Percentiles rank a stretch among this genome's conserved stretches.
phyloP scores from a whole-genome alignment of 805 yeast species.

The Candida oleophila region DNA sequence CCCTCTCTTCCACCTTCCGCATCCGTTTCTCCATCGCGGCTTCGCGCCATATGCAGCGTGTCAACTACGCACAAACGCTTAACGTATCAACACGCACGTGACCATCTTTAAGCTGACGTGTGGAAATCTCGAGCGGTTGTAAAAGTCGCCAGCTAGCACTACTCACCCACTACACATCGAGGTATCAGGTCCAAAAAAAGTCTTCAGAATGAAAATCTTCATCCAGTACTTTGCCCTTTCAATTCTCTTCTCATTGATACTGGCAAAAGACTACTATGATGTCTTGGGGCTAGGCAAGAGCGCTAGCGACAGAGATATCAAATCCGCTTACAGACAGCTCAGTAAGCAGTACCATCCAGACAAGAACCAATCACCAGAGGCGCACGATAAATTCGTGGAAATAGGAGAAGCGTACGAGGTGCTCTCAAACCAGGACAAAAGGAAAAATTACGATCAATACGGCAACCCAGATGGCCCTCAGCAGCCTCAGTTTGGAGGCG shows the following conservation, averaged over 20 bases:
- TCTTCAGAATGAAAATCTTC: background rate
- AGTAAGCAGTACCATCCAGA: conserved; percentile 93
- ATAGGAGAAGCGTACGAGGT: conserved; percentile 93
- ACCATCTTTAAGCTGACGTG: background rate
- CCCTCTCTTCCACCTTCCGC: too few species aligned
- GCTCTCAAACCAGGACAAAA: conserved; percentile 67
- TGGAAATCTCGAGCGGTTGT: background rate
- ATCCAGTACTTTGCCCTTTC: background rate
- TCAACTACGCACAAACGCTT: too few species aligned
- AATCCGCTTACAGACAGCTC: conserved; percentile 77
- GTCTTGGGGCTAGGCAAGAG: conserved; percentile 67
- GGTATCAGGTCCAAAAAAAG: too few species aligned
- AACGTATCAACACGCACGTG: too few species aligned
- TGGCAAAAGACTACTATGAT: conserved; percentile 49
- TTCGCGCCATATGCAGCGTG: too few species aligned
- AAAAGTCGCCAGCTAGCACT: too few species aligned
- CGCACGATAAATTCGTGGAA: conserved; percentile 84
- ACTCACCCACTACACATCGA: too few species aligned
- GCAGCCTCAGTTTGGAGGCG: conserved; percentile 22
- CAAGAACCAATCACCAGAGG: conserved; percentile 75
- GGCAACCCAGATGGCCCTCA: conserved; percentile 64
- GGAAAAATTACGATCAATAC: conserved; percentile 64
- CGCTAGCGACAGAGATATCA: conserved; percentile 80
- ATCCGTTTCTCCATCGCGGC: too few species aligned
- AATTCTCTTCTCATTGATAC: background rate